phyloP scores from a whole-genome alignment of 352 stramenopile genomes.

The Phytophthora syringae region DNA sequence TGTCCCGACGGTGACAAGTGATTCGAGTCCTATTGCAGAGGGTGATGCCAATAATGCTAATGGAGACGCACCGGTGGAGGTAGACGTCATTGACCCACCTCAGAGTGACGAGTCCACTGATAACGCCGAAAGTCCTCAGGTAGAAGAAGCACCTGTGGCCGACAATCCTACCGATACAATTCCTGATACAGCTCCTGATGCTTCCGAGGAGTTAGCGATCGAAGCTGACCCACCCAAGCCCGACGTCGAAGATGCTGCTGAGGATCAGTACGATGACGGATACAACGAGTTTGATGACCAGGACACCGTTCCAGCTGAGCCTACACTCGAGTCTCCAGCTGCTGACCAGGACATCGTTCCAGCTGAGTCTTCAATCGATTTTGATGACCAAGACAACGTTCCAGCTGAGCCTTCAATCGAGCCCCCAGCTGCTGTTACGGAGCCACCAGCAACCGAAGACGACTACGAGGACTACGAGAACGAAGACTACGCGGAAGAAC shows the following conservation, averaged over 20 bases:
- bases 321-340: too few species aligned
- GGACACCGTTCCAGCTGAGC: constrained; percentile 11
- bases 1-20: neutral
- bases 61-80: neutral
- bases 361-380: too few species aligned
- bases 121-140: neutral
- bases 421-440: neutral
- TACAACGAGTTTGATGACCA: constrained; percentile 63
- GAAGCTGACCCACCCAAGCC: neutral
- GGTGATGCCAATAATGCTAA: neutral
- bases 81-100: neutral
- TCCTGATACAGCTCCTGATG: neutral
- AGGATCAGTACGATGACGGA: constrained; percentile 40
- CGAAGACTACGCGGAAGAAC: constrained; percentile 37
- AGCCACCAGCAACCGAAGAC: constrained; percentile 26
- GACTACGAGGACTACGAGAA: constrained; percentile 68
- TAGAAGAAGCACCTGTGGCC: constrained; percentile 2
- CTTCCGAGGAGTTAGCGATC: constrained; percentile 2
- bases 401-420: neutral
- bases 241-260: constrained; percentile 4
- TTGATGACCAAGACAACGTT: constrained; percentile 34
- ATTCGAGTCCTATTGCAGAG: neutral
- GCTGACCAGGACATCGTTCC: constrained; percentile 33
- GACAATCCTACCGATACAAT: neutral
- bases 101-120: constrained; percentile 1